Evolutionary conservation across 2,329 filamentous ascomycete genomes (phyloP), one percentile per base, ranked within the genome.

Genomic region (Elsinoe necatrix): DNA sequence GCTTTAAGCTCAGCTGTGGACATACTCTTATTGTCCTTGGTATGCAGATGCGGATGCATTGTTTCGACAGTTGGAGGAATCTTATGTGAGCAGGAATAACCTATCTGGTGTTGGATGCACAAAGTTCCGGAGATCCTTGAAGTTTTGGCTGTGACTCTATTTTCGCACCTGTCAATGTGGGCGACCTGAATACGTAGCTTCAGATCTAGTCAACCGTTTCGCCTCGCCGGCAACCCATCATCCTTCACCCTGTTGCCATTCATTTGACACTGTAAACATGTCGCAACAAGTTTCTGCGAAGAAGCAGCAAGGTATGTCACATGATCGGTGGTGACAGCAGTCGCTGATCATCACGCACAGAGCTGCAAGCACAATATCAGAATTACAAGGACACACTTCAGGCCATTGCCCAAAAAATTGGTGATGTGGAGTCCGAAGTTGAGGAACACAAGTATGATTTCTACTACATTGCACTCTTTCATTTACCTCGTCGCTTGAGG

Each of bases 31-130:
- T 95, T 95, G 69, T 95, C 86, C 70, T 93, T 89, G 25, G 89
- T 95, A 69, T 97, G 91, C 1, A 98, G 77, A 75, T 96, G 92
- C 56, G 93, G 95, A 88, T 98, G 93, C 93, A 98, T 98, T 57
- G 55, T 45, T 59, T 50, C 29, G 39, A 6, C 27, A 29, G 23
- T 55, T 4, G 12, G 9, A 37, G 12, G 9, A 37, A 6, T 37
- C 4, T 12, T 6, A 37, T n/a, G 5, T 37, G 34, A 37, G 9
- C 34, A 20, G 52, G 37, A 45, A 11, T 37, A 12, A 20, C 9
- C 25, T 4, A 29, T 29, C 27, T 14, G n/a, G 20, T 55, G 21
- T 2, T 37, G 21, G 11, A 8, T 12, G n/a, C n/a, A 25, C 12
- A 52, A 9, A 20, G n/a, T 35, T 39, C 4, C 5, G 14, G 41